Evolutionary conservation across 306 rosid species (phyloP).

Genomic region (apple (Malus domestica)): DNA sequence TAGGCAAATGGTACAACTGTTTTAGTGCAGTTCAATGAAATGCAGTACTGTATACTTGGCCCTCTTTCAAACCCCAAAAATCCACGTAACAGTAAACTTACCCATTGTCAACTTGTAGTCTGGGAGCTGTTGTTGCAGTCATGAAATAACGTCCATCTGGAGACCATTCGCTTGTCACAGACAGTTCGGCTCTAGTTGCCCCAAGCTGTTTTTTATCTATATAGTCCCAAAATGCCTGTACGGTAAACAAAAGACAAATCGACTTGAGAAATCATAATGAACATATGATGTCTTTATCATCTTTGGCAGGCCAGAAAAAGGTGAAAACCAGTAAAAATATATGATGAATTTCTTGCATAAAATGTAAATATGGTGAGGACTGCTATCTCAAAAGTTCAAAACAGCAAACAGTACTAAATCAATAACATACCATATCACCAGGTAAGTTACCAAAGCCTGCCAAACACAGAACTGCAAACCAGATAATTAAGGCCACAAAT

Average conservation of each 20-base stretch:
- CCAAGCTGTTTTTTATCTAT: conserved; percentile 57
- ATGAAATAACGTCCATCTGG: conserved; percentile 89
- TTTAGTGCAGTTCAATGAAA: neutral
- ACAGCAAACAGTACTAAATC: neutral
- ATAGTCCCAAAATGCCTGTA: conserved; percentile 92
- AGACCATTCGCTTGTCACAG: conserved; percentile 96
- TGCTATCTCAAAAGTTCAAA: neutral
- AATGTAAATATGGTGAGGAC: neutral
- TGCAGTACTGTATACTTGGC: neutral
- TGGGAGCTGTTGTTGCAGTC: conserved; percentile 98
- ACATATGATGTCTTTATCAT: neutral
- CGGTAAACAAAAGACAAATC: conserved; percentile 11
- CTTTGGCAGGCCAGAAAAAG: neutral
- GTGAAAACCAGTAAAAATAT: neutral
- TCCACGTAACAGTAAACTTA: conserved; percentile 20
- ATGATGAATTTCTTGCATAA: neutral
- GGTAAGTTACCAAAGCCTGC: conserved; percentile 97
- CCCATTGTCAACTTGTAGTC: conserved; percentile 98
- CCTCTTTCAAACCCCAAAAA: neutral
- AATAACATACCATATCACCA: conserved; percentile 79
- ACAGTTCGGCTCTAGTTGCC: conserved; percentile 75
- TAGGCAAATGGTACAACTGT: neutral
- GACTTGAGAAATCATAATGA: conserved; percentile 9
- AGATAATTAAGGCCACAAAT: conserved; percentile 48
- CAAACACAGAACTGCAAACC: conserved; percentile 64